Evolutionary conservation across 2,329 filamentous ascomycete species (phyloP).

Genomic region (Diplodia sapinea): DNA sequence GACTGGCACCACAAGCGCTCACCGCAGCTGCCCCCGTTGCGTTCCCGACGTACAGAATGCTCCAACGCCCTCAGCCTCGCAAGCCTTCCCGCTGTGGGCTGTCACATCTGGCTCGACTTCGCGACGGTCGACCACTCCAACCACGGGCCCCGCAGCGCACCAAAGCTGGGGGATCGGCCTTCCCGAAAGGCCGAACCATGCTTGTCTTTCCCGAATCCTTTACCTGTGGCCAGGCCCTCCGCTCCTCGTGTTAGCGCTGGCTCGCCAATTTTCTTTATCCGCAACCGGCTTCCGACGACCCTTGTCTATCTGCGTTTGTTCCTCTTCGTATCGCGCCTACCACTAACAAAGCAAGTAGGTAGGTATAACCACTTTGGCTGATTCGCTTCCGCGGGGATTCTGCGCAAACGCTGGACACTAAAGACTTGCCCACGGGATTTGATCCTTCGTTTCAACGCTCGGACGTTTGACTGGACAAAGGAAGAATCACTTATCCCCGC

Average conservation of each 20-base stretch:
- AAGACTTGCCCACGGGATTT: too few species aligned
- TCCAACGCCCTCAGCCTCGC: too few species aligned
- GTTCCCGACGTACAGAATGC: too few species aligned
- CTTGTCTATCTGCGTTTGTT: background rate
- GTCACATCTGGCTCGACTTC: background rate
- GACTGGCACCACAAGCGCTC: too few species aligned
- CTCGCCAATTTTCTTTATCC: background rate
- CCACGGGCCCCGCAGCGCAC: background rate
- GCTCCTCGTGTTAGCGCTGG: background rate
- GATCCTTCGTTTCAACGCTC: background rate
- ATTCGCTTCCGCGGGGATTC: too few species aligned
- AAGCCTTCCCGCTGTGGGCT: background rate
- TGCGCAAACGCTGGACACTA: too few species aligned
- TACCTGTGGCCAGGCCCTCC: background rate
- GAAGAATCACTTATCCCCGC: background rate
- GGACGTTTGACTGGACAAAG: background rate
- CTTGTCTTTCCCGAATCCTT: background rate
- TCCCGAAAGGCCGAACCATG: conserved; percentile 5
- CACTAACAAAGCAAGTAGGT: too few species aligned
- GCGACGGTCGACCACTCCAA: too few species aligned
- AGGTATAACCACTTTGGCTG: too few species aligned
- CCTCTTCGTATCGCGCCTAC: too few species aligned
- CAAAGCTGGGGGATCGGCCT: background rate
- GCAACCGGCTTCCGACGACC: background rate
- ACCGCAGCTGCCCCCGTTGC: too few species aligned